Conservation (phyloP, 2,329 filamentous ascomycete species). For the Pseudopyrenochaeta lycopersici region DNA sequence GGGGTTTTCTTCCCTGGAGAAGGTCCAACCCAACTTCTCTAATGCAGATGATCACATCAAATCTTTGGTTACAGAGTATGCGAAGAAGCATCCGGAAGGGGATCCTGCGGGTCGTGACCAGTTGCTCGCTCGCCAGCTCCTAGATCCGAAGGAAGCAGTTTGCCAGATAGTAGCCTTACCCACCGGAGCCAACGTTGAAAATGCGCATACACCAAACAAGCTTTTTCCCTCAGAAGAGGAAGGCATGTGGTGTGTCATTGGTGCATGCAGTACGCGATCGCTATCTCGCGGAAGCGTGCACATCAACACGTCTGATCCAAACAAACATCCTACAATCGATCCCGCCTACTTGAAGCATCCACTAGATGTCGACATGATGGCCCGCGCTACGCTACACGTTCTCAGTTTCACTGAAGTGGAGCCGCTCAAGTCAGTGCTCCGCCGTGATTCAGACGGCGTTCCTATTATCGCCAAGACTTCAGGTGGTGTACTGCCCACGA, state of each 20-base stretch:
- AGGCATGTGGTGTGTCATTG: constrained; percentile 32
- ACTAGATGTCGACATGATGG: constrained; percentile 54
- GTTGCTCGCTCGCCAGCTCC: constrained; percentile 32
- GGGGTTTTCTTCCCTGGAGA: constrained; percentile 33
- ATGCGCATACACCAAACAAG: constrained; percentile 9
- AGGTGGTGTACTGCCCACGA: constrained; percentile 14
- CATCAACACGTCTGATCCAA: constrained; percentile 49
- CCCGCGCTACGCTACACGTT: constrained; percentile 44
- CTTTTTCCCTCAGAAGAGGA: constrained; percentile 23
- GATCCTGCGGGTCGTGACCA: constrained; percentile 34
- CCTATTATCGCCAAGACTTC: constrained; percentile 3
- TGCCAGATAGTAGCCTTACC: constrained; percentile 29
- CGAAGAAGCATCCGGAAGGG: constrained; percentile 25
- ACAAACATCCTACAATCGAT: constrained; percentile 52
- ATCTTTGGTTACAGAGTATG: constrained; percentile 22
- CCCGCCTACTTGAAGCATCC: constrained; percentile 56
- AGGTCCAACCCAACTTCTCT: constrained; percentile 27
- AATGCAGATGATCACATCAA: constrained; percentile 31
- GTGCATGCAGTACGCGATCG: constrained; percentile 33
- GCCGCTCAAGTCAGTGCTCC: constrained; percentile 38
- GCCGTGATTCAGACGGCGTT: constrained; percentile 30
- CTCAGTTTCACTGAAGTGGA: constrained; percentile 39
- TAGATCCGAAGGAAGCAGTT: constrained; percentile 35
- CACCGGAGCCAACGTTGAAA: constrained; percentile 19
- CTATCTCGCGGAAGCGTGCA: constrained; percentile 56